A percentile compares a stretch with the other conserved stretches of the same genome.
Evolutionary conservation across 2,329 filamentous ascomycete species (phyloP).

Genomic region (Hymenoscyphus repandus): DNA sequence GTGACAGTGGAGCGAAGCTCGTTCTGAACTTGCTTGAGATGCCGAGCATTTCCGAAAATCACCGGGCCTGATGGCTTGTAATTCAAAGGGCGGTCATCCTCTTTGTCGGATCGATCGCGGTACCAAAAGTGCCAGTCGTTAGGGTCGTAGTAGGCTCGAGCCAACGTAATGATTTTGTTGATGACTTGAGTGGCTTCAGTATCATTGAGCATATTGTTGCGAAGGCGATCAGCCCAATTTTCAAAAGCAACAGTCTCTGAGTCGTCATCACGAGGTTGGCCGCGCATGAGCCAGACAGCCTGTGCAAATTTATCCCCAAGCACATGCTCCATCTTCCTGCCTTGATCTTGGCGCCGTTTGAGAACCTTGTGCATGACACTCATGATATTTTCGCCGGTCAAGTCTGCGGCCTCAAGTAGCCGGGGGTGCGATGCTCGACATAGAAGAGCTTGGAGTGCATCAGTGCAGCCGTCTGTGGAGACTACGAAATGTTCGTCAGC

Average conservation of each 20-base stretch:
- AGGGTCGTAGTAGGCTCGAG: conserved; percentile 14
- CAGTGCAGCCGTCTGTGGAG: neutral
- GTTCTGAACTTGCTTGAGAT: neutral
- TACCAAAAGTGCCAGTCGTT: conserved; percentile 32
- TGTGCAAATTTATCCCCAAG: neutral
- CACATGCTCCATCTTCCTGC: neutral
- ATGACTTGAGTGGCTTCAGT: conserved; percentile 2
- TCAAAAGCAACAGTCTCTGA: conserved; percentile 7
- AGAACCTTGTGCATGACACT: neutral
- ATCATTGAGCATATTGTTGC: conserved; percentile 5
- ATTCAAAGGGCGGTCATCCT: neutral
- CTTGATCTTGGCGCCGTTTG: neutral
- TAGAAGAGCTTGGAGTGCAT: neutral
- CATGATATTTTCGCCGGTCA: neutral
- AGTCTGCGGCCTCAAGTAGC: neutral
- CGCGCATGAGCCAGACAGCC: neutral
- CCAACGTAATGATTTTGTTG: conserved; percentile 3
- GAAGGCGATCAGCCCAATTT: neutral
- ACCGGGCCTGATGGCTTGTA: neutral
- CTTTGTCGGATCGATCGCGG: neutral
- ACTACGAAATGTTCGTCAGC: neutral
- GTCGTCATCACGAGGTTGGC: neutral
- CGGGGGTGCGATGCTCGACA: neutral
- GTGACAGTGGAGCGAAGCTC: neutral
- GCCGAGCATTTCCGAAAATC: neutral